Evolutionary conservation across 2,329 filamentous ascomycete species (phyloP), one percentile per base, ranked within the genome.

Genomic region (Lasiodiplodia gonubiensis): DNA sequence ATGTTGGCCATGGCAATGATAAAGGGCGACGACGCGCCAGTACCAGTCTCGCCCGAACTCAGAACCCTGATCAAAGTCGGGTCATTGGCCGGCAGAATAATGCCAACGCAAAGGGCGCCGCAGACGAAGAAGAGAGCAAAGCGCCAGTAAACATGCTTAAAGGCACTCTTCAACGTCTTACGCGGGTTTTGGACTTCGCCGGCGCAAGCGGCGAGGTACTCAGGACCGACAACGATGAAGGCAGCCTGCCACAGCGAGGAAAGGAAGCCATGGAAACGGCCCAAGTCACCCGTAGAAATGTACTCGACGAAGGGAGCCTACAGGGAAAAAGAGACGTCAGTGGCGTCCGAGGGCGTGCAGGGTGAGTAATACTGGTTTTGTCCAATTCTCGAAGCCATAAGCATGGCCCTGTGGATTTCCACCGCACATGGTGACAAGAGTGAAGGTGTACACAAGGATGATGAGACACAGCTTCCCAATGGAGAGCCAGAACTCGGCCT

Each of bases 401-500:
- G 55, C 37, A 12, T 60, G 21, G 37, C 39, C 16, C 6, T 60
- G 37, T 1, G 55, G 39, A 12, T 60, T 60, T 7, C 55, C 55
- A n/a, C 55, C 55, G 7, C 37, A 42, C 27, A 54, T 48, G 27
- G 21, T 48, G 25, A 55, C 53, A 4, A 66, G n/a, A 72, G 93
- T 92, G 75, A 93, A 89, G 81, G 33, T 25, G n/a, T 61, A 92
- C 46, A 90, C 90, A 46, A 92, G 64, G 42, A 93, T 87, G 35
- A 90, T 92, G 60, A 93, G 72, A 66, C 94, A 89, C 6, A 66
- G 8, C 78, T 94, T 94, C 82, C 94, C 87, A 67, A 84, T 87
- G 5, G 90, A 89, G 71, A 94, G 88, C 86, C 89, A 93, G 79
- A 93, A 92, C 76, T 94, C 92, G 35, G 92, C 82, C 74, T 94